Evolutionary conservation across 2,329 filamentous ascomycete species (phyloP).

Genomic region (Epichloe aotearoae): DNA sequence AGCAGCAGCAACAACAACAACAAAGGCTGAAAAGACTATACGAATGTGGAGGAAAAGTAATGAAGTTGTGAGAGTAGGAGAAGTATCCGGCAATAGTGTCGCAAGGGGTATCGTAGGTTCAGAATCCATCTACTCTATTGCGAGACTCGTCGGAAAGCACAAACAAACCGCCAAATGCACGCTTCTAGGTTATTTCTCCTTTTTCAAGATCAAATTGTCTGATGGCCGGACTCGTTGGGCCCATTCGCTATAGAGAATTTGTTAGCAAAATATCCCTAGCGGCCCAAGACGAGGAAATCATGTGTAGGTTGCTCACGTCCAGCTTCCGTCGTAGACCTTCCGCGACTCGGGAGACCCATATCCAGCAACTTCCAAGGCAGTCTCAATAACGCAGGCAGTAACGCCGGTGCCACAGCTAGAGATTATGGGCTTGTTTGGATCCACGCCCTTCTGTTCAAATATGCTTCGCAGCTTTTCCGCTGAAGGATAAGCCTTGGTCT

Average conservation of each 20-base stretch:
- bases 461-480: slow-evolving; percentile 58
- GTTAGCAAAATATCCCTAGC: slow-evolving; percentile 14
- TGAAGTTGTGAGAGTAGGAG: neutral
- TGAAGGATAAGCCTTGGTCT: slow-evolving; percentile 68
- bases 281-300: neutral
- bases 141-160: neutral
- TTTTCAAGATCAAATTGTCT: slow-evolving; percentile 50
- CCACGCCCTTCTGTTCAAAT: slow-evolving; percentile 68
- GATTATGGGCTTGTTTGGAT: slow-evolving; percentile 69
- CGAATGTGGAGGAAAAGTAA: neutral
- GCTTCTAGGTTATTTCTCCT: slow-evolving; percentile 14
- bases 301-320: slow-evolving; percentile 59
- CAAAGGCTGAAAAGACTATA: neutral
- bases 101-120: slow-evolving; percentile 1
- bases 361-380: slow-evolving; percentile 67
- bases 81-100: neutral
- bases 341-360: slow-evolving; percentile 55
- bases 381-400: slow-evolving; percentile 81
- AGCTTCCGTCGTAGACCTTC: slow-evolving; percentile 87
- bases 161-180: slow-evolving; percentile 1
- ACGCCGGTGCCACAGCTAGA: slow-evolving; percentile 88
- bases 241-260: slow-evolving; percentile 41
- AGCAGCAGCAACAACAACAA: neutral
- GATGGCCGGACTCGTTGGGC: slow-evolving; percentile 49
- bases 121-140: neutral